Conservation (phyloP, 2,329 filamentous ascomycete species). For the Colletotrichum liriopes region DNA sequence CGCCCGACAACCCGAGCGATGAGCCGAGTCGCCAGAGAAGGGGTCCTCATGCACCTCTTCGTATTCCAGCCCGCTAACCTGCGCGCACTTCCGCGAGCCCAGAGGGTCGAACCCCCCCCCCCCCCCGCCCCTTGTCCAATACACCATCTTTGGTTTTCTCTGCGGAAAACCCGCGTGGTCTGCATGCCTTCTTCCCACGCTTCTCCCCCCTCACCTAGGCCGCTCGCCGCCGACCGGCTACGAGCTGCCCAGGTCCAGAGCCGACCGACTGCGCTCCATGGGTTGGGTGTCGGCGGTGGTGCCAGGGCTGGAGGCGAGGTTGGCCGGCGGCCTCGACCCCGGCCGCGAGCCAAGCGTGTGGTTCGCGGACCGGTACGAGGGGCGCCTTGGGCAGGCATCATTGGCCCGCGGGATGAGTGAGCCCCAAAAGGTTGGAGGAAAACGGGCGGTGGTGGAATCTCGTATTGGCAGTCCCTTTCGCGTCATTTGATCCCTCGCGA, state of each 20-base stretch:
- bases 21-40: neutral
- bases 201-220: neutral
- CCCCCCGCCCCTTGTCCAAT: neutral
- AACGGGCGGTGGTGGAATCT: neutral
- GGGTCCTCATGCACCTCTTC: slow-evolving; percentile 13
- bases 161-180: neutral
- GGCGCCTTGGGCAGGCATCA: neutral
- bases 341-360: slow-evolving; percentile 7
- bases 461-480: neutral
- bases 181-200: neutral
- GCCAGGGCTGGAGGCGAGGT: neutral
- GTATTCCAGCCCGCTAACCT: slow-evolving; percentile 11
- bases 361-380: neutral
- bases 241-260: neutral
- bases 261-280: neutral
- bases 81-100: neutral
- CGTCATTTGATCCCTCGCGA: neutral
- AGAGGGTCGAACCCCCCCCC: neutral
- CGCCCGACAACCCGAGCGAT: neutral
- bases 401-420: neutral
- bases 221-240: neutral
- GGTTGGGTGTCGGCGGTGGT: neutral
- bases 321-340: neutral
- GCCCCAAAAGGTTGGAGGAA: neutral
- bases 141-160: neutral